phyloP scores from a whole-genome alignment of 169 alveolate genomes.

The Plasmodium cynomolgi region DNA sequence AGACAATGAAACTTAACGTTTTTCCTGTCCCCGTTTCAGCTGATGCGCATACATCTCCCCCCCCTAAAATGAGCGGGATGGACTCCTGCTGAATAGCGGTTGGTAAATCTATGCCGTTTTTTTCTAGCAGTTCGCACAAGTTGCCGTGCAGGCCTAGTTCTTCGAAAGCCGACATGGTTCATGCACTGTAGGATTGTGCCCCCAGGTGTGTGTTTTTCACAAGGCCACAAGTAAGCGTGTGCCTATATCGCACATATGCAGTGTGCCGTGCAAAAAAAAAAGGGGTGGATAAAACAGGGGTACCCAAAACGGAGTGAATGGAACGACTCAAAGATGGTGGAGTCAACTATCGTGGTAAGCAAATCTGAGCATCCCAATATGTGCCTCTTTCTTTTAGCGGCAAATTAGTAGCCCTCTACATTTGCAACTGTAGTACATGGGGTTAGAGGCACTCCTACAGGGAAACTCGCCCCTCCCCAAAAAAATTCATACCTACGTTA shows the following conservation, averaged over 20 bases:
- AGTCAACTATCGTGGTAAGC: neutral
- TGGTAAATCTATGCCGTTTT: constrained; percentile 77
- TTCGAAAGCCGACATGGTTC: constrained; percentile 67
- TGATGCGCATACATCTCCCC: constrained; percentile 73
- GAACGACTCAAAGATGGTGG: neutral
- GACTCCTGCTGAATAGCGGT: constrained; percentile 89
- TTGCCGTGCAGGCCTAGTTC: constrained; percentile 50
- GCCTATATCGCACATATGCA: neutral
- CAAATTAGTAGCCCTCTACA: neutral
- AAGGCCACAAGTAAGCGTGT: neutral
- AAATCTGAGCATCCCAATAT: neutral
- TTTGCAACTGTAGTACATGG: neutral
- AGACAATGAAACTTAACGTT: constrained; percentile 57
- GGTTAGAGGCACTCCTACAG: neutral
- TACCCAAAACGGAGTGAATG: neutral
- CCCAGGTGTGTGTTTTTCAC: neutral
- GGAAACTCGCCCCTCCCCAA: neutral
- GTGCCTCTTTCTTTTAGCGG: neutral
- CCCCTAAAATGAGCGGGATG: constrained; percentile 83
- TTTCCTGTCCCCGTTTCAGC: constrained; percentile 76
- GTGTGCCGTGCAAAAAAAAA: neutral
- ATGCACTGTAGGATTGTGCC: neutral
- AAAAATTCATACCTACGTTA: neutral
- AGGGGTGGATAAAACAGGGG: neutral
- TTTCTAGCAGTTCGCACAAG: constrained; percentile 62